Conservation (phyloP, 2,329 filamentous ascomycete genomes). For the Chaetomium strumarium region DNA sequence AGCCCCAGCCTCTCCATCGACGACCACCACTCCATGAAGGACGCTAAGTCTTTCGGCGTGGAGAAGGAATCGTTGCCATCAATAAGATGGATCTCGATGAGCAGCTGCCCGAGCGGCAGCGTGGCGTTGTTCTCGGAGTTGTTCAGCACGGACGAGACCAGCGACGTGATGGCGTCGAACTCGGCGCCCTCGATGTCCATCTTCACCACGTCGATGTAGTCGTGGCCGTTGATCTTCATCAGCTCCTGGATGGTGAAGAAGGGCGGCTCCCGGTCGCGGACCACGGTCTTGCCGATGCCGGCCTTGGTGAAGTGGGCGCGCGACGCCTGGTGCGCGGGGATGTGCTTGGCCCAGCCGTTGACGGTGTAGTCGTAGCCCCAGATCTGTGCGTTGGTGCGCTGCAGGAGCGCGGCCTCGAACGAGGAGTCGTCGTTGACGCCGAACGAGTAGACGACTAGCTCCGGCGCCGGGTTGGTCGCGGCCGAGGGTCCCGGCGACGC, state of each 20-base stretch:
- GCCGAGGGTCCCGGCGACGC: not conserved
- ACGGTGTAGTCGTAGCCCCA: not conserved
- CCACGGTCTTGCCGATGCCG: not conserved
- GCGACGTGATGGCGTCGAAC: not conserved
- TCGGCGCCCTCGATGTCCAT: not conserved
- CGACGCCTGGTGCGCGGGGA: not conserved
- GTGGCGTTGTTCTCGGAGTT: not conserved
- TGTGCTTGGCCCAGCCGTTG: not conserved
- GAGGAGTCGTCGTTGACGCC: not conserved
- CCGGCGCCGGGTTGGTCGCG: not conserved
- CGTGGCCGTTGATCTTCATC: not conserved
- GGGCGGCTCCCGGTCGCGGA: not conserved
- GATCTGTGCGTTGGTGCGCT: not conserved
- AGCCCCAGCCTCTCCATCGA: not conserved
- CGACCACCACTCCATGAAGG: not conserved
- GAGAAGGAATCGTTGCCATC: not conserved
- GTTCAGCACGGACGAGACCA: not conserved
- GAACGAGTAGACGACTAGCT: not conserved
- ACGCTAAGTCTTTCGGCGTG: not conserved
- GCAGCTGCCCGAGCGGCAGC: not conserved
- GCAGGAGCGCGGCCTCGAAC: not conserved
- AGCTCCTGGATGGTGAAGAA: not conserved
- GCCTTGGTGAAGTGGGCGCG: not conserved
- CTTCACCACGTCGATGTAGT: not conserved
- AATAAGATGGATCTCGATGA: not conserved